Conservation (phyloP, 495 filamentous ascomycete genomes). For the Neurospora sublineolata region DNA sequence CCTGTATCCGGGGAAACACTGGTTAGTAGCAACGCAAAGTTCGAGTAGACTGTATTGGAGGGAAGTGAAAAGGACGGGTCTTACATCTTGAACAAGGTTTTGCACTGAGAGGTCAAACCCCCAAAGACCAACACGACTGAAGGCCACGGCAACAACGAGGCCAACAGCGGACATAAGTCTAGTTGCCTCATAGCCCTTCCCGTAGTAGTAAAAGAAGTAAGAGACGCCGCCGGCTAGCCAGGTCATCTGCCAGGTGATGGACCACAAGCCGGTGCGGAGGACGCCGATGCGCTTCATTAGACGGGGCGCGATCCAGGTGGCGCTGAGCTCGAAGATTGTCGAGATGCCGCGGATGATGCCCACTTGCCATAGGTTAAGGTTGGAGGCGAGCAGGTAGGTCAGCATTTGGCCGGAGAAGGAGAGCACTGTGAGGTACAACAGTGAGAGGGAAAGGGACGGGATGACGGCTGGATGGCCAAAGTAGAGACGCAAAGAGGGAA, state of each 20-base stretch:
- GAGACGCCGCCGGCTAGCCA: constrained; percentile 34
- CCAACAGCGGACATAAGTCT: constrained; percentile 27
- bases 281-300: constrained; percentile 45
- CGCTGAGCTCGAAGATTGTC: constrained; percentile 33
- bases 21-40: neutral
- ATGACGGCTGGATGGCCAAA: constrained; percentile 34
- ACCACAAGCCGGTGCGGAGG: constrained; percentile 52
- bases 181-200: neutral
- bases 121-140: constrained; percentile 56
- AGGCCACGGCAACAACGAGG: constrained; percentile 39
- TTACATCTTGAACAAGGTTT: constrained; percentile 53
- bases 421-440: constrained; percentile 51
- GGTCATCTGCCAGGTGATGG: constrained; percentile 48
- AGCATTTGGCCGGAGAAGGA: constrained; percentile 49
- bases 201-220: constrained; percentile 31
- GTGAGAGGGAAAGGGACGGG: constrained; percentile 41
- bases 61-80: neutral
- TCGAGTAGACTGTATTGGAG: neutral
- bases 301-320: constrained; percentile 39
- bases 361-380: constrained; percentile 24
- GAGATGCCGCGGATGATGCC: constrained; percentile 27
- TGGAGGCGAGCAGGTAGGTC: constrained; percentile 42
- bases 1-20: constrained; percentile 15
- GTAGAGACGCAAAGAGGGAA: constrained; percentile 25
- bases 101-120: constrained; percentile 58